Base-by-base conservation (phyloP, 1,284 basidiomycete species). In the Leccinum solheimii region DNA sequence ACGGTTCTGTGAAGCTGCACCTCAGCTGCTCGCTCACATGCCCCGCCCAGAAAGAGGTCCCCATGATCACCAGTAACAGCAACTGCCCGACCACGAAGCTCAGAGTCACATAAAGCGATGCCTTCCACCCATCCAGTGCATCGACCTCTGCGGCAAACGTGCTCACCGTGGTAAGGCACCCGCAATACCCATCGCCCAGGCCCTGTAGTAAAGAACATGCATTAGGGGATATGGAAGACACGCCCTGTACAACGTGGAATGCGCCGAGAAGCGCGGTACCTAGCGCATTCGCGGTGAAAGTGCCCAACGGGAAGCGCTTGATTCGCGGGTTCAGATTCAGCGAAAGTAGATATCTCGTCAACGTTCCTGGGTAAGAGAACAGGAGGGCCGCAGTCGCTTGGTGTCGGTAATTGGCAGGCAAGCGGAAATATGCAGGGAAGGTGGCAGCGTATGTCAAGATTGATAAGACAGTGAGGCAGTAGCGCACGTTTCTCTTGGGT, bases 101-200 rank as follows among this genome's bases (percentile, higher is more conserved):
- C 45, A 85, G 69, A 2, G 82, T 65, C 21, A 84, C 86, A 74
- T 98, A 98, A 40, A 85, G 69, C 78, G 83, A 86, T 30, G 85
- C 84, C 67, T 82, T 83, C 69, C 80, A 75, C 11, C 80, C 75
- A 53, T 77, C 78, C 57, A 97, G 76, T 3, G 84, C 83, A 7
- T 81, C 76, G 36, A 94, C 76, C 74, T 99, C 97, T 3, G 89
- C 88, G 2, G 87, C 90, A 72, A 98, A 97, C 11, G 96, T 99
- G 76, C 92, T 95, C 64, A 99, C 84, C 0, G 97, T 99, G 4
- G 91, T 96, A 66, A 99, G 79, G 76, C 94, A 95, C 8, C 96
- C 97, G 72, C 96, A 98, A 72, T 95, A 98, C 3, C 97, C 97
- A 70, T 98, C 92, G 36, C 83, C 81, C 30, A 99, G 77, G 1